These are phyloP conservation scores for Phascolomyces articulosus DNA, from an alignment of 371 early-diverging fungal genomes.

Conservation along the genomic window DNA sequence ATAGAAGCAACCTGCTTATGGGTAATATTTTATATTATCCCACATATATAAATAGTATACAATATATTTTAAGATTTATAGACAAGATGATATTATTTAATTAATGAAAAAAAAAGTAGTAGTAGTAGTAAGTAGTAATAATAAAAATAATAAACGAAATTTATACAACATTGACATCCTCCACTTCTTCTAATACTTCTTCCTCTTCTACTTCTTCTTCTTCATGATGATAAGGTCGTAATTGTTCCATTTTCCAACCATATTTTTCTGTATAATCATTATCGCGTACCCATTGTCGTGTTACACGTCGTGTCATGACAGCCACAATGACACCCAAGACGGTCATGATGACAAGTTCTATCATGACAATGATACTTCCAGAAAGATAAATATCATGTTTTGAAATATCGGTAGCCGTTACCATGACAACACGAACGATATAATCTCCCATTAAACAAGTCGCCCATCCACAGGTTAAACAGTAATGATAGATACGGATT, in stretches of 20 bases:
- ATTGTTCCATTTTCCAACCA: neutral
- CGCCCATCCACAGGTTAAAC: constrained; percentile 34
- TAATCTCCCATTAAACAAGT: constrained; percentile 38
- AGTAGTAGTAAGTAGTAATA: no score
- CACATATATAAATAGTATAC: no score
- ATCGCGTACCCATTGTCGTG: neutral
- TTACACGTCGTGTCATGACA: neutral
- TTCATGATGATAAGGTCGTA: neutral
- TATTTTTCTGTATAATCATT: neutral
- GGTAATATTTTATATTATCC: no score
- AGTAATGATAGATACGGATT: constrained; percentile 13
- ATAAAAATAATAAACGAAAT: no score
- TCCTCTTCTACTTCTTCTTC: no score
- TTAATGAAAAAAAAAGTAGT: no score
- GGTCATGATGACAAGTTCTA: constrained; percentile 18
- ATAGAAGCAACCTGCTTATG: no score
- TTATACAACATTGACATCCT: no score
- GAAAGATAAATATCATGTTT: constrained; percentile 32
- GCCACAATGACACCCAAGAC: neutral
- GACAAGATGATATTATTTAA: no score
- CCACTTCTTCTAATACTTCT: no score
- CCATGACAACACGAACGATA: constrained; percentile 37
- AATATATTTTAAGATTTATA: no score
- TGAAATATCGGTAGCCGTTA: constrained; percentile 20
- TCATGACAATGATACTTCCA: constrained; percentile 33